phyloP scores from a whole-genome alignment of 2,329 filamentous ascomycete species.

The Massarina eburnea region DNA sequence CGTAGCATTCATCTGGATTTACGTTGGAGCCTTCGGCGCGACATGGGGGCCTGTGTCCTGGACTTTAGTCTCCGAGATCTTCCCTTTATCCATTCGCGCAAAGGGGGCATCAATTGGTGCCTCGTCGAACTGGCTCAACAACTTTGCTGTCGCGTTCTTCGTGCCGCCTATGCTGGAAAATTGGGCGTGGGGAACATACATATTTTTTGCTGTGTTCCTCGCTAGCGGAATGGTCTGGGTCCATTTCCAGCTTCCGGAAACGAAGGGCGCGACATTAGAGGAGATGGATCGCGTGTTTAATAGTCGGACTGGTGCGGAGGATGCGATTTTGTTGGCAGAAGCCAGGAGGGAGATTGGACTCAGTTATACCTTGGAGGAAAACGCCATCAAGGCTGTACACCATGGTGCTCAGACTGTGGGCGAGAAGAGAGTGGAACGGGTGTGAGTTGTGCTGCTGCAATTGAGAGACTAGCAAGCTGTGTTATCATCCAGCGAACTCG shows the following conservation, averaged over 20 bases:
- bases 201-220: conserved; percentile 41
- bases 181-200: conserved; percentile 42
- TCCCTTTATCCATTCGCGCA: conserved; percentile 40
- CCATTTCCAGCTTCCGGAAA: conserved; percentile 30
- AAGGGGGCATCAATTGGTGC: conserved; percentile 41
- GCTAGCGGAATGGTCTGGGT: conserved; percentile 27
- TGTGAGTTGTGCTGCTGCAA: too few species aligned
- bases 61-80: conserved; percentile 37
- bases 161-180: conserved; percentile 37
- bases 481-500: too few species aligned
- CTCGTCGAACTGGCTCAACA: conserved; percentile 42
- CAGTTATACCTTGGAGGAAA: conserved; percentile 23
- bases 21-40: conserved; percentile 30
- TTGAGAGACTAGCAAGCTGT: too few species aligned
- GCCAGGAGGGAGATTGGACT: conserved; percentile 26
- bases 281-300: conserved; percentile 34
- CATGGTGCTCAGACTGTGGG: conserved; percentile 12
- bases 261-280: conserved; percentile 30
- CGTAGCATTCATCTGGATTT: conserved; percentile 35
- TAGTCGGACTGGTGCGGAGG: conserved; percentile 27
- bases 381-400: conserved; percentile 24
- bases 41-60: conserved; percentile 34
- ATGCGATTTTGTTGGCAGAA: conserved; percentile 29
- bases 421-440: conserved; percentile 13
- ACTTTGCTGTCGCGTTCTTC: conserved; percentile 43